phyloP scores from a whole-genome alignment of 2,329 filamentous ascomycete species.

The Epichloe amarillans region DNA sequence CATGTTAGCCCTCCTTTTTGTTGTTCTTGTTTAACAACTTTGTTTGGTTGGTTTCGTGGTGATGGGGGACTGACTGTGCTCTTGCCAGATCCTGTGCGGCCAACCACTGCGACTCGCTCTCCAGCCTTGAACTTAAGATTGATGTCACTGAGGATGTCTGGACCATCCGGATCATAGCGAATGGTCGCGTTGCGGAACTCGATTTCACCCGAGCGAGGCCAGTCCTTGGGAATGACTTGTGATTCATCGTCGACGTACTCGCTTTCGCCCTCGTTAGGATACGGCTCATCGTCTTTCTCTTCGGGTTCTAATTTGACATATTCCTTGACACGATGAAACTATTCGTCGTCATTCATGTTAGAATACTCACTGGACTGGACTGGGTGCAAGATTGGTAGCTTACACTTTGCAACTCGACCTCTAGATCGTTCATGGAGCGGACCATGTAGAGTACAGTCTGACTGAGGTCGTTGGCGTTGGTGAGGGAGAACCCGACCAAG shows the following conservation, averaged over 20 bases:
- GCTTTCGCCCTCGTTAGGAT: conserved; percentile 23
- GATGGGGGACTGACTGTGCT: conserved; percentile 47
- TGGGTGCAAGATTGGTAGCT: too few species aligned
- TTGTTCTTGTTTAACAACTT: background rate
- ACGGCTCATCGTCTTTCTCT: conserved; percentile 27
- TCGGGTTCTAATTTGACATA: conserved; percentile 33
- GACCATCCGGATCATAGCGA: conserved; percentile 31
- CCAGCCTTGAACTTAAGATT: conserved; percentile 46
- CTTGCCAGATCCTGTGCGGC: conserved; percentile 72
- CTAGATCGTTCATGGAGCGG: conserved; percentile 40
- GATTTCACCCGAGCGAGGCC: conserved; percentile 33
- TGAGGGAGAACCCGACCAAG: conserved; percentile 44
- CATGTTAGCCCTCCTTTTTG: background rate
- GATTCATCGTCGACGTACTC: conserved; percentile 27
- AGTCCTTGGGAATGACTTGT: conserved; percentile 26
- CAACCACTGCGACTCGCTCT: conserved; percentile 66
- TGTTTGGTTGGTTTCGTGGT: background rate
- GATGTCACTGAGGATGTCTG: conserved; percentile 36
- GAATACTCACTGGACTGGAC: too few species aligned
- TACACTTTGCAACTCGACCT: conserved; percentile 42
- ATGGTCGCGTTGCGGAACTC: conserved; percentile 39
- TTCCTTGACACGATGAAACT: conserved; percentile 37
- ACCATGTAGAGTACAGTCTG: conserved; percentile 38
- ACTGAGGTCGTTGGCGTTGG: conserved; percentile 41
- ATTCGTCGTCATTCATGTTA: too few species aligned